Base-by-base conservation (phyloP, 768 basidiomycete species). In the Tremella mesenterica region DNA sequence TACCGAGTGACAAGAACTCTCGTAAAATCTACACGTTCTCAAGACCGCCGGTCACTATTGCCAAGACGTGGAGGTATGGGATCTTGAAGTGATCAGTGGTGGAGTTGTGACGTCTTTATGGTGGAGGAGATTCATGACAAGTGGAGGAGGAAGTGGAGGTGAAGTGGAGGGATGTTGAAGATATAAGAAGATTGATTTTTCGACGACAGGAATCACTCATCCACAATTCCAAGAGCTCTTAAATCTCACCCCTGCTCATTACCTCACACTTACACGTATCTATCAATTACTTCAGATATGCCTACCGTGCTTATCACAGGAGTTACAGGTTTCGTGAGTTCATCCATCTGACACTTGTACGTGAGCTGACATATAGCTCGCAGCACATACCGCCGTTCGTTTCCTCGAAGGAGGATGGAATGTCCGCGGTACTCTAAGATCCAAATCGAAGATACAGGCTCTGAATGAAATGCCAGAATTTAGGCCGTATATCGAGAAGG, bases 381-480 rank as follows among this genome's bases (percentile, higher is more conserved):
- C 59, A 25, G 59, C 59, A 7, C 61, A 63, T 28, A 56, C 58
- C 43, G 67, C 64, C 20, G 54, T 64, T 23, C 36, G 26, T 26
- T 64, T 64, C 58, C 54, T 69, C 30, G 16, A 61, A 31, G 33
- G 57, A 18, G 67, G 59, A 12, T 64, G 60, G 58, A 60, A 39
- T 18, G 64, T 69, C 33, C 60, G 60, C 21, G 67, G 62, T 16
- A 69, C 67, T 14, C 52, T 66, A 33, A 56, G 67, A 41, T 60
- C 57, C 10, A 25, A 52, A 1, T 54, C 51, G 20, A 69, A 65
- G 43, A n/a, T n/a, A n/a, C 54, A 44, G 27, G 52, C 58, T 36
- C 52, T 43, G 8, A 53, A 66, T 14, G 49, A 56, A 6, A 26
- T 46, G 16, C 53, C 64, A 3, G 44, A 46, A 29, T 63, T 63